These are phyloP conservation scores for Yarrowia keelungensis DNA, from an alignment of 805 yeast genomes.

Conservation along the genomic window DNA sequence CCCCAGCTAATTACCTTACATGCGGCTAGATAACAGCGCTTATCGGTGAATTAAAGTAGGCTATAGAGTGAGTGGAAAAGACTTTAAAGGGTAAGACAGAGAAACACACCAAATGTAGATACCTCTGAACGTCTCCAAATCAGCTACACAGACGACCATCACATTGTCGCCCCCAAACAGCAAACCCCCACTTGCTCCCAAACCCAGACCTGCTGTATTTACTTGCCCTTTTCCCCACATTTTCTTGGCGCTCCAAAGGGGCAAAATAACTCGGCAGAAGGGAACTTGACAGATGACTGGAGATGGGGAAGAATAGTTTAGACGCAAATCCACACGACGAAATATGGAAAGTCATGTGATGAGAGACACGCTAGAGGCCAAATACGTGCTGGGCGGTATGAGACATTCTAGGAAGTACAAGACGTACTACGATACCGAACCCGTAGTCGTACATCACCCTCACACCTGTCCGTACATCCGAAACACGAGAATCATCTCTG, in stretches of 20 bases:
- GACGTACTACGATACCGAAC: too few species aligned
- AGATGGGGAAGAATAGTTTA: conserved; percentile 2
- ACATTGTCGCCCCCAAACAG: background rate
- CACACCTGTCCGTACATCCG: background rate
- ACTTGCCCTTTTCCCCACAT: conserved; percentile 10
- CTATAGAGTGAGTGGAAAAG: too few species aligned
- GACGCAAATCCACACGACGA: conserved; percentile 4
- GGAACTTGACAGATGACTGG: background rate
- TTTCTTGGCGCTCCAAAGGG: conserved; percentile 26
- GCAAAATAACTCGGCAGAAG: conserved; percentile 24
- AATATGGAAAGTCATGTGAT: too few species aligned
- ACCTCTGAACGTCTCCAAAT: too few species aligned
- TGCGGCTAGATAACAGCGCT: conserved; percentile 32
- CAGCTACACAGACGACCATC: too few species aligned
- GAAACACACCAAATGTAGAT: too few species aligned
- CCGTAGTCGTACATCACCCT: background rate
- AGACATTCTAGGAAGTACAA: too few species aligned
- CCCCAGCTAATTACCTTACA: too few species aligned
- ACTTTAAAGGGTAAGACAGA: too few species aligned
- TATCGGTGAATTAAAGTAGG: background rate
- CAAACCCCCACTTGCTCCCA: conserved; percentile 18
- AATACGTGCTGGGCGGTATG: background rate
- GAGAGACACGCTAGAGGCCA: too few species aligned
- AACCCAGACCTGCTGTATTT: conserved; percentile 14
- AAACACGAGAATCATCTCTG: background rate